phyloP scores from a whole-genome alignment of 306 rosid species.

The Cyclanthera cordifolia region DNA sequence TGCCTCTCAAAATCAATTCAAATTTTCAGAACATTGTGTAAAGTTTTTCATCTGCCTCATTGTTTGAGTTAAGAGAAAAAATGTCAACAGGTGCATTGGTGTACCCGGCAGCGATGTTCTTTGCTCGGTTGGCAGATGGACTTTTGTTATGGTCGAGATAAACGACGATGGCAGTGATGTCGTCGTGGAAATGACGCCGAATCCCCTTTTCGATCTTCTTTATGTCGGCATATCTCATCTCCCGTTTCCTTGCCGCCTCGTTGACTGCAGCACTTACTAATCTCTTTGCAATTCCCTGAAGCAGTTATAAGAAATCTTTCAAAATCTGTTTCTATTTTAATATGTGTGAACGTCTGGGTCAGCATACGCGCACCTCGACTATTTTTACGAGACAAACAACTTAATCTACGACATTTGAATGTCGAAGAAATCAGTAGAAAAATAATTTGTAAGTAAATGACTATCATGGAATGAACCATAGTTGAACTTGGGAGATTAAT shows the following conservation, averaged over 20 bases:
- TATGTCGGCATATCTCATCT: conserved; percentile 77
- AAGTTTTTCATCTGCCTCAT: conserved; percentile 34
- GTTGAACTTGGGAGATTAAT: too few species aligned
- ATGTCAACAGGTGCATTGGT: conserved; percentile 76
- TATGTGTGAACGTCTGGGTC: too few species aligned
- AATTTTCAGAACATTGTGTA: conserved; percentile 23
- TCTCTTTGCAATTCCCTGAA: conserved; percentile 91
- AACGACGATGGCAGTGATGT: conserved; percentile 73
- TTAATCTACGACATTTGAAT: too few species aligned
- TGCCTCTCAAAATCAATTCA: neutral
- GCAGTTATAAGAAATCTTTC: conserved; percentile 1
- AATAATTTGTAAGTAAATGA: too few species aligned
- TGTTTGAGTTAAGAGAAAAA: conserved; percentile 35
- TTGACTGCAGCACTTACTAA: conserved; percentile 69
- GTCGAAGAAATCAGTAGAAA: too few species aligned
- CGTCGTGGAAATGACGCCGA: conserved; percentile 86
- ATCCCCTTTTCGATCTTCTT: conserved; percentile 72
- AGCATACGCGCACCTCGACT: too few species aligned
- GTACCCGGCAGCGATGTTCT: conserved; percentile 32
- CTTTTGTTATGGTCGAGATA: conserved; percentile 58
- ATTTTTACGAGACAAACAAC: too few species aligned
- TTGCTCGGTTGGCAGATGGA: conserved; percentile 29
- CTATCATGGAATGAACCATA: too few species aligned
- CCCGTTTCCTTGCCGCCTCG: conserved; percentile 83
- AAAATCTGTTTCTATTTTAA: too few species aligned